phyloP scores from a whole-genome alignment of 768 basidiomycete genomes.

The Polyporus arcularius region DNA sequence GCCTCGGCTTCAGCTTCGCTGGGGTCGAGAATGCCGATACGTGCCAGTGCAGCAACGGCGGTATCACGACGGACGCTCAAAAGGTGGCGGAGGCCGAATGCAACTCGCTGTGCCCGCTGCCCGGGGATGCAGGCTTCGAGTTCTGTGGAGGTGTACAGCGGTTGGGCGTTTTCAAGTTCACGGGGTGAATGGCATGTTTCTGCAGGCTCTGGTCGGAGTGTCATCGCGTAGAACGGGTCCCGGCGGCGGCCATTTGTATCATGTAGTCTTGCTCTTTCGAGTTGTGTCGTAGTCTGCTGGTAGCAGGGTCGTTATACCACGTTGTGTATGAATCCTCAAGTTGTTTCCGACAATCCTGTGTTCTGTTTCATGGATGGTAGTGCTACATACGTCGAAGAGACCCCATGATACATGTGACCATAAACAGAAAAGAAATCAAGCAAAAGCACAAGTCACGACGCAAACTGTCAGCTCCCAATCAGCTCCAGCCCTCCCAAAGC shows the following conservation, averaged over 20 bases:
- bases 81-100: slow-evolving; percentile 6
- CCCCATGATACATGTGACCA: no score
- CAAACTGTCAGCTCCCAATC: slow-evolving; percentile 86
- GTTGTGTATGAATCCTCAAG: no score
- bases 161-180: slow-evolving; percentile 8
- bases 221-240: no score
- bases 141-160: slow-evolving; percentile 15
- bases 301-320: no score
- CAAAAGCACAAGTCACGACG: slow-evolving; percentile 11
- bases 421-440: no score
- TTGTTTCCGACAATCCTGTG: no score
- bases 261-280: no score
- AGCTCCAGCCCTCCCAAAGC: slow-evolving; percentile 60
- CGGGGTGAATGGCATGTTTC: not conserved
- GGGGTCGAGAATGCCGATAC: slow-evolving; percentile 14
- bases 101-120: slow-evolving; percentile 13
- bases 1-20: slow-evolving; percentile 12
- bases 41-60: slow-evolving; percentile 17
- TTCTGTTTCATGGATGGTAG: no score
- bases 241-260: no score
- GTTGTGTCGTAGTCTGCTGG: no score
- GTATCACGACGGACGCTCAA: slow-evolving; percentile 4
- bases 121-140: slow-evolving; percentile 10
- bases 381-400: no score
- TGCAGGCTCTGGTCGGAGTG: no score